phyloP scores from a whole-genome alignment of 805 yeast genomes.

The Sugiyamaella qingdaonensis region DNA sequence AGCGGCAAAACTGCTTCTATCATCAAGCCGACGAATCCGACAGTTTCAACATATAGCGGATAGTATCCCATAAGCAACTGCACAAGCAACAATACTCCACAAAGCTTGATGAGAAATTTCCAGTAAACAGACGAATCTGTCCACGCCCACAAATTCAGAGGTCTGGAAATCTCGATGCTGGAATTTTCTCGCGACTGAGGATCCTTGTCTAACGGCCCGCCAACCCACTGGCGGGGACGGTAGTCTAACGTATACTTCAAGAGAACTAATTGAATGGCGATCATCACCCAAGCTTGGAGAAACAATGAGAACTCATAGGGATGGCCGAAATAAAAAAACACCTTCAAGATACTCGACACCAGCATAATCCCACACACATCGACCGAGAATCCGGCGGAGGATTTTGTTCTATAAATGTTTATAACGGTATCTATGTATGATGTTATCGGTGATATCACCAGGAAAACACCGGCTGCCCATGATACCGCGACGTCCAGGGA shows the following conservation, averaged over 20 bases:
- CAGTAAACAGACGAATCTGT: conserved; percentile 52
- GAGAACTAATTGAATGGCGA: conserved; percentile 66
- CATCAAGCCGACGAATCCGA: conserved; percentile 63
- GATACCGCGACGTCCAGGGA: neutral
- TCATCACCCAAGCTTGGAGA: conserved; percentile 79
- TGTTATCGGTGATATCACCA: conserved; percentile 77
- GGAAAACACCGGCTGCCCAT: conserved; percentile 45
- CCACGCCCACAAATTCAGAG: conserved; percentile 86
- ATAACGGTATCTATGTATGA: conserved; percentile 83
- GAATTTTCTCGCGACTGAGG: neutral
- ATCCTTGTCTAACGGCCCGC: conserved; percentile 18
- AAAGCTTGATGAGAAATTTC: conserved; percentile 53
- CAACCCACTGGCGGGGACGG: conserved; percentile 22
- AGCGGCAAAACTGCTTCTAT: conserved; percentile 40
- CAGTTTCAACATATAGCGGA: conserved; percentile 42
- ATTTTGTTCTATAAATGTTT: conserved; percentile 56
- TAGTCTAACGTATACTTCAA: conserved; percentile 54
- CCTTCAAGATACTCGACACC: conserved; percentile 66
- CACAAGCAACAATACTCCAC: conserved; percentile 37
- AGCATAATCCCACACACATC: conserved; percentile 93
- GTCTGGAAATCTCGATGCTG: conserved; percentile 23
- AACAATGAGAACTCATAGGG: conserved; percentile 79
- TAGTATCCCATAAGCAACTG: conserved; percentile 40
- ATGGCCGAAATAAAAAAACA: conserved; percentile 69
- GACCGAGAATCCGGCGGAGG: conserved; percentile 79